Conservation (phyloP, 2,329 filamentous ascomycete species). For the Exophiala sp. region DNA sequence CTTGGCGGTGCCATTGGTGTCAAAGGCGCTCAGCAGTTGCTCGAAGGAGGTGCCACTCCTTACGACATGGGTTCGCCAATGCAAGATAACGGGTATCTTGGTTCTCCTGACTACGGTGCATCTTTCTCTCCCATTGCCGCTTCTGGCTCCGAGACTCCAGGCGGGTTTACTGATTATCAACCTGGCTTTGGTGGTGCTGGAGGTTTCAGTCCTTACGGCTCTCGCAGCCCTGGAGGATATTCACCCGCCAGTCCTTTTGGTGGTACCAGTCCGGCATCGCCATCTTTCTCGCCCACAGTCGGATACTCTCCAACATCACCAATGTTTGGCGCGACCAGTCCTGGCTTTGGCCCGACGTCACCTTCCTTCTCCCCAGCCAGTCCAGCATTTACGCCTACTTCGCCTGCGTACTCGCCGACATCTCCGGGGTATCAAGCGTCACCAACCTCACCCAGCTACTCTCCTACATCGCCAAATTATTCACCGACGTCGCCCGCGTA, state of each 20-base stretch:
- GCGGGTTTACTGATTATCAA: conserved; percentile 63
- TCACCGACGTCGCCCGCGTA: conserved; percentile 52
- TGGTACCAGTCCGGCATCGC: conserved; percentile 64
- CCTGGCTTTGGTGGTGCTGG: conserved; percentile 60
- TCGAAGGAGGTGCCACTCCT: conserved; percentile 84
- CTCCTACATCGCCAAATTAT: conserved; percentile 58
- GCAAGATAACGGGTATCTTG: conserved; percentile 58
- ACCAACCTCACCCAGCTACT: conserved; percentile 68
- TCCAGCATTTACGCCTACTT: conserved; percentile 67
- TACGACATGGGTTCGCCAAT: conserved; percentile 73
- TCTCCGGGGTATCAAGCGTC: conserved; percentile 64
- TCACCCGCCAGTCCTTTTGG: conserved; percentile 74
- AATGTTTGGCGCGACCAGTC: conserved; percentile 56
- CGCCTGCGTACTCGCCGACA: conserved; percentile 61
- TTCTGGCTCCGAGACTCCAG: conserved; percentile 59
- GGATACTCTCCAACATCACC: conserved; percentile 75
- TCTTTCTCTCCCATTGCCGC: conserved; percentile 72
- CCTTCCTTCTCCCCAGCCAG: conserved; percentile 54
- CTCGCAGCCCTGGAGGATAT: conserved; percentile 61
- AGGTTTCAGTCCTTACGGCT: conserved; percentile 65
- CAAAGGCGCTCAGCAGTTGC: conserved; percentile 45
- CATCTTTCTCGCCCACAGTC: conserved; percentile 59
- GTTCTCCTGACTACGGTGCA: conserved; percentile 61
- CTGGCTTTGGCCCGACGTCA: conserved; percentile 51
- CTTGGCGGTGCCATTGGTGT: conserved; percentile 75